These are phyloP conservation scores for Gracilariopsis chorda DNA, from an alignment of 23 red algal genomes.

Conservation along the genomic window DNA sequence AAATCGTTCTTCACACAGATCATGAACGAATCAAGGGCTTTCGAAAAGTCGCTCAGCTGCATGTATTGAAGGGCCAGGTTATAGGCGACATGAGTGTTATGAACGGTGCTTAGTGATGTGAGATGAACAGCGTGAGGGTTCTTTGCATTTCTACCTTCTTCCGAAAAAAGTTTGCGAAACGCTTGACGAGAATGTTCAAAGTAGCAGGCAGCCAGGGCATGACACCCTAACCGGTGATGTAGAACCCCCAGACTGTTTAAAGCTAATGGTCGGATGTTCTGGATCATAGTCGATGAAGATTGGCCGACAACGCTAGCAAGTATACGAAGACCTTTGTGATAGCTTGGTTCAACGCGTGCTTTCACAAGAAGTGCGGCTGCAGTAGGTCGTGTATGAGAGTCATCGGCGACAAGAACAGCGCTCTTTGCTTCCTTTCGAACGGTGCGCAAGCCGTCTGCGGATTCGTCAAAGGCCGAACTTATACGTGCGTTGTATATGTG, in stretches of 20 bases:
- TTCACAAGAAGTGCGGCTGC: slow-evolving; percentile 60
- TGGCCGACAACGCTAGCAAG: slow-evolving; percentile 31
- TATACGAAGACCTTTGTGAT: slow-evolving; percentile 45
- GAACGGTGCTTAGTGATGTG: not conserved
- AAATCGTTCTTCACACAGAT: slow-evolving; percentile 19
- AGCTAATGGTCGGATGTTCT: slow-evolving; percentile 27
- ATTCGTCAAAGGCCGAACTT: not conserved
- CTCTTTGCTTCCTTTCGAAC: slow-evolving; percentile 56
- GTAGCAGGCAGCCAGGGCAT: slow-evolving; percentile 63
- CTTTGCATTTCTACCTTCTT: not conserved
- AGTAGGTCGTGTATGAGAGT: slow-evolving; percentile 25
- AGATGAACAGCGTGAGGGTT: not conserved
- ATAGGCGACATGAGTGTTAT: slow-evolving; percentile 51
- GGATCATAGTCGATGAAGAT: not conserved
- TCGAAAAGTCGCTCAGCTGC: slow-evolving; percentile 35
- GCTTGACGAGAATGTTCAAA: slow-evolving; percentile 43
- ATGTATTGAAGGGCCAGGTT: slow-evolving; percentile 65
- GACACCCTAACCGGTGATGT: slow-evolving; percentile 46
- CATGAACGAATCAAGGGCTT: slow-evolving; percentile 36
- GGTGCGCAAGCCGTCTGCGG: not conserved
- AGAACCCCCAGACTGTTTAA: slow-evolving; percentile 61
- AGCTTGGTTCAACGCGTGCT: slow-evolving; percentile 27
- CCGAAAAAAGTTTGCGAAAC: slow-evolving; percentile 15
- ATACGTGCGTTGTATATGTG: slow-evolving; percentile 67
- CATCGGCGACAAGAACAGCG: slow-evolving; percentile 46